Percentiles rank a stretch among this genome's conserved stretches.
These are phyloP conservation scores for Geosiphon pyriformis DNA, from an alignment of 192 early-diverging fungal genomes.

Conservation along the genomic window DNA sequence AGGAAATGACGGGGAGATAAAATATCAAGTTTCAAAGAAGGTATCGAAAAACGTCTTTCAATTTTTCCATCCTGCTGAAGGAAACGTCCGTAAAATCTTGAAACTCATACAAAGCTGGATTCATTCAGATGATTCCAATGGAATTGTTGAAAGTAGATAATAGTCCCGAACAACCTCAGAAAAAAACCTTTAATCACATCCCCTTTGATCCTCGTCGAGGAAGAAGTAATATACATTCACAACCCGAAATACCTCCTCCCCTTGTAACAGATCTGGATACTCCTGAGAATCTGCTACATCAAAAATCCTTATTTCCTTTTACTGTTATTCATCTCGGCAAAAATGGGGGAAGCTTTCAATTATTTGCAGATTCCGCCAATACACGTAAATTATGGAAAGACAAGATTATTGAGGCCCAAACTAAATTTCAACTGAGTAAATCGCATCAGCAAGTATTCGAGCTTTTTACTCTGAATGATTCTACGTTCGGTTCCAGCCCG, in stretches of 20 bases:
- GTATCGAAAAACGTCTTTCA: not conserved
- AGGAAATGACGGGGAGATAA: slow-evolving; percentile 46
- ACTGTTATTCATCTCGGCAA: slow-evolving; percentile 73
- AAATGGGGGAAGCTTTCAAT: slow-evolving; percentile 58
- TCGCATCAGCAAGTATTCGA: slow-evolving; percentile 49
- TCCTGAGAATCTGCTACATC: not conserved
- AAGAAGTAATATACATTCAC: slow-evolving; percentile 11
- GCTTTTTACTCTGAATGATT: slow-evolving; percentile 28
- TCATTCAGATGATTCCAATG: slow-evolving; percentile 66
- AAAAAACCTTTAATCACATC: slow-evolving; percentile 19
- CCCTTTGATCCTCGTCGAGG: slow-evolving; percentile 27
- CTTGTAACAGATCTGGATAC: slow-evolving; percentile 6
- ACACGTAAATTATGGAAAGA: slow-evolving; percentile 80
- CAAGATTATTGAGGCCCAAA: slow-evolving; percentile 49
- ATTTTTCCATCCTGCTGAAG: no score
- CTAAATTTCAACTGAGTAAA: slow-evolving; percentile 46
- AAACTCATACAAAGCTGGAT: not conserved
- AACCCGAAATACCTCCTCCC: not conserved
- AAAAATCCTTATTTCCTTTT: slow-evolving; percentile 60
- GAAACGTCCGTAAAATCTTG: no score
- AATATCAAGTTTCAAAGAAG: slow-evolving; percentile 12
- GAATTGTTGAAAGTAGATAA: slow-evolving; percentile 60
- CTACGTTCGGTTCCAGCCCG: not conserved
- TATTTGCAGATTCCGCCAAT: slow-evolving; percentile 70
- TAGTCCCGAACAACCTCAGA: slow-evolving; percentile 35